Conservation (phyloP, 345 rosid genomes). For the Streptanthus diversifolius region DNA sequence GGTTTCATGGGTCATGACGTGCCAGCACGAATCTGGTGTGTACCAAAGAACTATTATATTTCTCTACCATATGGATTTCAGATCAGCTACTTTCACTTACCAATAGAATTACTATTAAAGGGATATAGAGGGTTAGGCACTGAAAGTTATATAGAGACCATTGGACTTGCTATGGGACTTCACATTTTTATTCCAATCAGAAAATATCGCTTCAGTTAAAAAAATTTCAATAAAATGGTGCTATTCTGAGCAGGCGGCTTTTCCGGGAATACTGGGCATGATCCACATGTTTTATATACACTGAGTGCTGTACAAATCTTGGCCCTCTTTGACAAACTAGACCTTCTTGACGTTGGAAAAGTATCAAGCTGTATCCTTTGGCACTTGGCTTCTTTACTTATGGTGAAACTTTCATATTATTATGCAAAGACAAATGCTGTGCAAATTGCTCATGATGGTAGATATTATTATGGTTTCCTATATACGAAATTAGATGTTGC, state of each 20-base stretch:
- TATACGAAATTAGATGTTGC: constrained; percentile 50
- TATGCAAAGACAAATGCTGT: background rate
- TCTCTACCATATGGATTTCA: background rate
- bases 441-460: background rate
- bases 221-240: background rate
- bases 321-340: constrained; percentile 68
- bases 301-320: constrained; percentile 85
- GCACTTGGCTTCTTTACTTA: background rate
- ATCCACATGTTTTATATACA: constrained; percentile 73
- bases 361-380: constrained; percentile 83
- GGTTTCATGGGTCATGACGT: constrained; percentile 67
- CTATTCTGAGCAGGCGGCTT: constrained; percentile 67
- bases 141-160: background rate
- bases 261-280: constrained; percentile 90
- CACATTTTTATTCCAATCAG: background rate
- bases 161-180: background rate
- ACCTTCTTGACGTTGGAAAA: constrained; percentile 58
- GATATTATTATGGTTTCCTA: constrained; percentile 24
- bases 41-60: background rate
- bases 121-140: background rate
- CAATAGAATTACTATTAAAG: background rate
- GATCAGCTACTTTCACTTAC: background rate
- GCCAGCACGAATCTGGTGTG: constrained; percentile 80
- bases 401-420: background rate
- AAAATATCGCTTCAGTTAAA: background rate